Evolutionary conservation across 1,284 basidiomycete genomes (phyloP).

Genomic region (Vanrija sp.): DNA sequence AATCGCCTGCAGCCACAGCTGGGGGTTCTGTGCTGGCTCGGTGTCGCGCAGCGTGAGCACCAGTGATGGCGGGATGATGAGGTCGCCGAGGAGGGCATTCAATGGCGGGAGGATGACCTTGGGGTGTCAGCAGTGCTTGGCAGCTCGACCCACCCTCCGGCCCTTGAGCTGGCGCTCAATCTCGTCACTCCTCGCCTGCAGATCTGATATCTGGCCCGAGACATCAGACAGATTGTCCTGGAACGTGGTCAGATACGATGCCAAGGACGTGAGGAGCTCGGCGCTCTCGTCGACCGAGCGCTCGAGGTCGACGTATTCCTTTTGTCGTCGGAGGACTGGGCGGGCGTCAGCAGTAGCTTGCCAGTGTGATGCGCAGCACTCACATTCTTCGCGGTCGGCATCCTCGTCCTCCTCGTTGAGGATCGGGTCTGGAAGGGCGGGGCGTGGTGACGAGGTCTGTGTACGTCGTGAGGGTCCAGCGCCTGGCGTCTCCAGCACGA

Average conservation of each 20-base stretch:
- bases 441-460: not conserved
- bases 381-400: slow-evolving; percentile 30
- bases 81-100: slow-evolving; percentile 70
- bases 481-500: slow-evolving; percentile 12
- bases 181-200: slow-evolving; percentile 82
- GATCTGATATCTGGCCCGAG: slow-evolving; percentile 89
- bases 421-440: slow-evolving; percentile 19
- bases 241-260: slow-evolving; percentile 88
- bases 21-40: slow-evolving; percentile 58
- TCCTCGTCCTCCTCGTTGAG: slow-evolving; percentile 25
- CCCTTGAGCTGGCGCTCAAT: slow-evolving; percentile 83
- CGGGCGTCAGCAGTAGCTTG: slow-evolving; percentile 6
- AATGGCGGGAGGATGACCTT: slow-evolving; percentile 90
- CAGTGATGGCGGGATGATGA: slow-evolving; percentile 76
- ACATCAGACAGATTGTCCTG: slow-evolving; percentile 89
- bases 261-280: slow-evolving; percentile 73
- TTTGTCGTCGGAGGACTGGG: slow-evolving; percentile 29
- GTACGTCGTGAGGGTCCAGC: slow-evolving; percentile 9
- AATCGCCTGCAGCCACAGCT: slow-evolving; percentile 77
- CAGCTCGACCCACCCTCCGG: slow-evolving; percentile 60
- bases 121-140: not conserved
- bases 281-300: slow-evolving; percentile 38
- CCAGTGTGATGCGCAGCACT: slow-evolving; percentile 15
- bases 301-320: slow-evolving; percentile 41
- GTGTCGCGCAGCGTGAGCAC: slow-evolving; percentile 79